These are phyloP conservation scores for Aspergillus latus DNA, from an alignment of 2,329 filamentous ascomycete species.

Conservation along the genomic window DNA sequence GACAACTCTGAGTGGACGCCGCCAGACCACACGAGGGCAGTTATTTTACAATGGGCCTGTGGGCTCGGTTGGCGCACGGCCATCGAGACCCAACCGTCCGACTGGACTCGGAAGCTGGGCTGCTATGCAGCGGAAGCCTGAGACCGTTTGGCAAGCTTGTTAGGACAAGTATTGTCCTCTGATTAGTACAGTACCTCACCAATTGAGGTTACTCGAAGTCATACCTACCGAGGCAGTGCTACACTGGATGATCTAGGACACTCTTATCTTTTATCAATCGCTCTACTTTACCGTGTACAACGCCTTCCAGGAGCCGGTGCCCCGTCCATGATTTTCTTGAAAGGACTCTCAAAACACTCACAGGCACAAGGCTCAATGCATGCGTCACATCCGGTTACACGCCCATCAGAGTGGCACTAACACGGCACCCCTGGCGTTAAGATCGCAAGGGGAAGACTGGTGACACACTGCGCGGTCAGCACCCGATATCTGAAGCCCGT, in stretches of 20 bases:
- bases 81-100: constrained; percentile 1
- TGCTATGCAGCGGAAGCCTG: not conserved
- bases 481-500: constrained; percentile 5
- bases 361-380: constrained; percentile 1
- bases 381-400: constrained; percentile 5
- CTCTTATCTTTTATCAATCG: constrained; percentile 13
- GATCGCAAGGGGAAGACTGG: not conserved
- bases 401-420: not conserved
- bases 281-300: not conserved
- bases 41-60: not conserved
- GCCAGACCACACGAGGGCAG: not conserved
- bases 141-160: not conserved
- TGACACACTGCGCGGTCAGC: constrained; percentile 1
- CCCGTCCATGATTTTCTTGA: not conserved
- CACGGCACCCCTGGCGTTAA: not conserved
- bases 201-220: constrained; percentile 2
- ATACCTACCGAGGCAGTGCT: constrained; percentile 1
- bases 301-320: constrained; percentile 6
- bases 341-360: not conserved
- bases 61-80: not conserved
- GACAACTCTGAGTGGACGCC: not conserved
- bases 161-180: not conserved
- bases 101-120: not conserved
- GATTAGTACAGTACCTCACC: not conserved
- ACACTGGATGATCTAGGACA: constrained; percentile 1